A percentile compares a stretch with the other conserved stretches of the same genome.
phyloP scores from a whole-genome alignment of 208 protist genomes.

The Pavlovales sp. region DNA sequence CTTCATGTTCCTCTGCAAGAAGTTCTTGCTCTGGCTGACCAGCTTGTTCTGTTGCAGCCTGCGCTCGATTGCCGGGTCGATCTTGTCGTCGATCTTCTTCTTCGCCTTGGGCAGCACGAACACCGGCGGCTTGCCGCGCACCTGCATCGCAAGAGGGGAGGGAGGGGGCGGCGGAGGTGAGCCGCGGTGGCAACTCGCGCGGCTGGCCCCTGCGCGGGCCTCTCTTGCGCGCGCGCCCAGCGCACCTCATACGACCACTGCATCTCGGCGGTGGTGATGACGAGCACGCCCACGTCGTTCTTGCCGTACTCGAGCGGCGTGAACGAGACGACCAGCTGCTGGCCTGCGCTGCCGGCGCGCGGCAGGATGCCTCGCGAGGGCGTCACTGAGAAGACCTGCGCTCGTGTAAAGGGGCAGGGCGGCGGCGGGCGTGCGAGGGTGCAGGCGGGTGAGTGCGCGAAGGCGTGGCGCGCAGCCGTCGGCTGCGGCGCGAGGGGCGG shows the following conservation, averaged over 20 bases:
- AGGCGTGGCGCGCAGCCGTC: too few relatives aligned
- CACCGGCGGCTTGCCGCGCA: background rate
- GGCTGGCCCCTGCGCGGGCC: too few relatives aligned
- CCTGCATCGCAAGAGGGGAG: background rate
- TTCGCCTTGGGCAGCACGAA: background rate
- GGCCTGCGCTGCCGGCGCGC: background rate
- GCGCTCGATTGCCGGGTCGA: background rate
- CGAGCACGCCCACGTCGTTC: background rate
- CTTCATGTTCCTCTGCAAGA: background rate
- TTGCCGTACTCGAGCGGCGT: conserved; percentile 31
- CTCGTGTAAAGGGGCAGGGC: too few relatives aligned
- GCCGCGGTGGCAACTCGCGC: too few relatives aligned
- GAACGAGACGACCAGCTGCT: conserved; percentile 18
- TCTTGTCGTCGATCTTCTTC: background rate
- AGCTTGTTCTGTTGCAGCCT: background rate
- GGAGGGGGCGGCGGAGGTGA: too few relatives aligned
- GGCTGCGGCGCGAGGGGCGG: too few relatives aligned
- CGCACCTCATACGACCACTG: conserved; percentile 42
- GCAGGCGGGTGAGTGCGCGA: too few relatives aligned
- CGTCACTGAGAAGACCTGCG: conserved; percentile 66
- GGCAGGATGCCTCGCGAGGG: conserved; percentile 67
- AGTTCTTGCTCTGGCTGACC: background rate
- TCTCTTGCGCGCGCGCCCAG: background rate
- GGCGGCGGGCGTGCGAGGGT: too few relatives aligned
- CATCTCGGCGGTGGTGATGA: conserved; percentile 34